A percentile compares a stretch with the other conserved stretches of the same genome.
Conservation (phyloP, 306 rosid species). For the Ormosia semicastrata region DNA sequence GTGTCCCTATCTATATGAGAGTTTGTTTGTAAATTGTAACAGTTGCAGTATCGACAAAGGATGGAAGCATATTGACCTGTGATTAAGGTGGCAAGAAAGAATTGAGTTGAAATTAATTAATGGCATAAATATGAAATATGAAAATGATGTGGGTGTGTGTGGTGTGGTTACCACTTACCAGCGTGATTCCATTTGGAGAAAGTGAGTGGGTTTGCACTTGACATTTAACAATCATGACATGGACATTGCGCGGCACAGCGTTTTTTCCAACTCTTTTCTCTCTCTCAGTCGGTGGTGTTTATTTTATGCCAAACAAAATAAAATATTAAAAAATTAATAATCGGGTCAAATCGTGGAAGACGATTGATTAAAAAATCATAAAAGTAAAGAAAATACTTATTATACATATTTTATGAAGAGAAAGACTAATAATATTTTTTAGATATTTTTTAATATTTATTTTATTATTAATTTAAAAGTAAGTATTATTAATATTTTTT, state of each 20-base stretch:
- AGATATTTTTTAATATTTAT: no score
- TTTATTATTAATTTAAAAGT: no score
- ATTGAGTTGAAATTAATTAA: neutral
- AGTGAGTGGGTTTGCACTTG: constrained; percentile 38
- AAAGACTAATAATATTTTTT: no score
- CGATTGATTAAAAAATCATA: neutral
- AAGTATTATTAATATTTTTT: no score
- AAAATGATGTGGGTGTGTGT: neutral
- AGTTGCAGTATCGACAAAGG: constrained; percentile 19
- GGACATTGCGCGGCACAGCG: neutral
- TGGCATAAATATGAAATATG: neutral
- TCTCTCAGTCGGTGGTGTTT: constrained; percentile 21
- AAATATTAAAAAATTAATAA: neutral
- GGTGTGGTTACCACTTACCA: constrained; percentile 3
- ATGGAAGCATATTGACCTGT: constrained; percentile 17
- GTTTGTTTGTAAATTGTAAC: constrained; percentile 9
- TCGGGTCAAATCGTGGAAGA: neutral
- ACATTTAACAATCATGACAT: neutral
- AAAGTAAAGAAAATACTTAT: no score
- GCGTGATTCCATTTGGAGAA: constrained; percentile 17
- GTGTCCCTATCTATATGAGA: neutral
- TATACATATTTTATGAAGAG: no score
- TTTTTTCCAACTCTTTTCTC: neutral
- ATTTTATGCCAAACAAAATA: neutral
- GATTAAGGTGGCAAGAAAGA: constrained; percentile 5